Evolutionary conservation across 306 rosid genomes (phyloP), one percentile per base, ranked within the genome.

Genomic region (Inga laurina): DNA sequence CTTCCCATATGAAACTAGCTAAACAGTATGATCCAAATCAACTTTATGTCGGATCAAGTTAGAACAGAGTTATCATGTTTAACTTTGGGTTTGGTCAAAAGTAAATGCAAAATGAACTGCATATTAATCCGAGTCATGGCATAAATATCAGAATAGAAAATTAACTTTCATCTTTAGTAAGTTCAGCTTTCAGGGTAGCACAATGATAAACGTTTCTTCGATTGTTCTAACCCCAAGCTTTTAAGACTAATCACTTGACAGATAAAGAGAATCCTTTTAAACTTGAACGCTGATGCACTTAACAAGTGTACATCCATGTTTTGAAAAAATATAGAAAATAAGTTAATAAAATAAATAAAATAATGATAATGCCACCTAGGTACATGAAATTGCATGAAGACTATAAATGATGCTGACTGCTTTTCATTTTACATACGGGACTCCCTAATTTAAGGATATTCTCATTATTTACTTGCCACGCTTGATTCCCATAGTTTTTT

Each of bases 381-480:
- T 86, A 80, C 87, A 88, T 82, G 92, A 80, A 88, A 78, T 81
- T 91, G 92, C 95, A 93, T 89, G 88, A 82, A 85, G 88, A 88
- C 87, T 87, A 88, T 87, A 90, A 86, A 91, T 91, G 87, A 90
- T 91, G 90, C 71, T 76, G 81, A 81, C 62, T 84, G 90, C 84
- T 82, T 82, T 86, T 80, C 85, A 84, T 90, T 86, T 89, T 84
- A 88, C 89, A 90, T 88, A 93, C 88, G 89, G 88, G 81, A 83
- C 86, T 64, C 88, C 91, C 87, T 70, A 86, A 91, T 88, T 91
- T 90, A 86, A 86, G 93, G 93, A 90, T 91, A 86, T 90, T 93
- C 90, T 91, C 91, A 91, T 91, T 93, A 88, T 93, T 81, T 91
- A 81, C 79, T 79, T 84, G 89, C 89, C 94, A 93, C 92, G 95